Evolutionary conservation across 2,329 filamentous ascomycete species (phyloP).

Genomic region (Mycosphaerelloides madeirae): DNA sequence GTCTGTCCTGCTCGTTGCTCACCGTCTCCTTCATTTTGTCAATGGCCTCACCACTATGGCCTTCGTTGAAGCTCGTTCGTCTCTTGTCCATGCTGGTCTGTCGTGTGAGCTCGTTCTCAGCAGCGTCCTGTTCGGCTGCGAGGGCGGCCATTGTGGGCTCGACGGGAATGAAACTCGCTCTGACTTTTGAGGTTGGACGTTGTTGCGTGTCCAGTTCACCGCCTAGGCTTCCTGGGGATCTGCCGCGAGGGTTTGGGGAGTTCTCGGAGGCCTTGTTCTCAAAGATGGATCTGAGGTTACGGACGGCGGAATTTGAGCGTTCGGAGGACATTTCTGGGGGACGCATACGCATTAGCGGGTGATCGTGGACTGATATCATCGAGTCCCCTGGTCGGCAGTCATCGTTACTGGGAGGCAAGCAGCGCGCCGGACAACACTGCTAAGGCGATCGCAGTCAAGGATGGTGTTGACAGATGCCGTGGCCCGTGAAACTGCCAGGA

Average conservation of each 20-base stretch:
- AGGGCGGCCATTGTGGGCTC: constrained; percentile 29
- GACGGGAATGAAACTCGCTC: constrained; percentile 47
- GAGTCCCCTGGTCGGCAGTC: background rate
- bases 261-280: constrained; percentile 38
- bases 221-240: constrained; percentile 38
- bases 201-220: constrained; percentile 2
- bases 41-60: constrained; percentile 31
- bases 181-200: constrained; percentile 40
- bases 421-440: background rate
- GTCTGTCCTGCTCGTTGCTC: constrained; percentile 37
- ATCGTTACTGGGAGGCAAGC: background rate
- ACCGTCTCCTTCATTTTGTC: constrained; percentile 39
- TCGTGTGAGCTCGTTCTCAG: constrained; percentile 15
- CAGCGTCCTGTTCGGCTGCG: background rate
- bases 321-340: constrained; percentile 42
- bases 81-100: constrained; percentile 22
- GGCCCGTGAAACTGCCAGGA: constrained; percentile 3
- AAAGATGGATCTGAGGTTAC: constrained; percentile 48
- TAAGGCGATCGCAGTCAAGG: constrained; percentile 2
- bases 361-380: constrained; percentile 6
- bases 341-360: constrained; percentile 9
- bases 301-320: constrained; percentile 39
- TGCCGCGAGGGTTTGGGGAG: constrained; percentile 34
- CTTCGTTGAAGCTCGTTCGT: constrained; percentile 39
- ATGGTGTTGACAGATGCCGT: background rate